Percentiles rank a stretch among this genome's conserved stretches.
These are phyloP conservation scores for Pistacia atlantica DNA, from an alignment of 345 rosid genomes.

Conservation along the genomic window DNA sequence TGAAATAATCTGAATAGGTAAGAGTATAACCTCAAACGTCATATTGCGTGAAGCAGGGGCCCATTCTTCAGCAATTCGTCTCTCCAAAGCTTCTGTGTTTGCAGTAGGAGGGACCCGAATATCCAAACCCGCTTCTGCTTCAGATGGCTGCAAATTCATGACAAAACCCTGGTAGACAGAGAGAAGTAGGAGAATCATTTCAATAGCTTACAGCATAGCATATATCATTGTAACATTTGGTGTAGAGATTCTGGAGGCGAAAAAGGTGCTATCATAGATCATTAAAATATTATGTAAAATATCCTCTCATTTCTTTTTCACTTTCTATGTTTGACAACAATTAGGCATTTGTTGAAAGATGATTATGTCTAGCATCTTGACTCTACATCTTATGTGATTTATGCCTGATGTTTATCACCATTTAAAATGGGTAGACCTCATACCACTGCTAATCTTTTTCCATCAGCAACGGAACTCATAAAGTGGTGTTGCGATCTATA, in stretches of 20 bases:
- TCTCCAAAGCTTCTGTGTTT: conserved; percentile 69
- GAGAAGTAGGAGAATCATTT: conserved; percentile 12
- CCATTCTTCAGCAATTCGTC: conserved; percentile 94
- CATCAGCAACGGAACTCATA: not conserved
- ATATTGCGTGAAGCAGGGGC: conserved; percentile 89
- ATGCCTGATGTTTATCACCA: no score
- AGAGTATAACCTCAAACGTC: conserved; percentile 68
- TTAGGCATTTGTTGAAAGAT: no score
- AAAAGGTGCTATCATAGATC: not conserved
- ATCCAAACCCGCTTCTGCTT: conserved; percentile 97
- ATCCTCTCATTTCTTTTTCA: no score
- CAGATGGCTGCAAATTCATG: conserved; percentile 97
- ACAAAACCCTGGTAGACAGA: conserved; percentile 69
- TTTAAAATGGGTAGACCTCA: not conserved
- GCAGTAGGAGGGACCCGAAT: conserved; percentile 79
- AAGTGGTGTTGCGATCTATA: not conserved
- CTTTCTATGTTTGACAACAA: no score
- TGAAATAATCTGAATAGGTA: not conserved
- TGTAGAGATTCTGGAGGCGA: not conserved
- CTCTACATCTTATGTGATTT: no score
- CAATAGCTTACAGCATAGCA: not conserved
- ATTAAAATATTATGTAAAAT: no score
- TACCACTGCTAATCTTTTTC: no score
- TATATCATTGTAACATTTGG: not conserved
- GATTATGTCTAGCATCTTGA: no score